Base-by-base conservation (phyloP, 805 yeast genomes). In the Candida caryicola region DNA sequence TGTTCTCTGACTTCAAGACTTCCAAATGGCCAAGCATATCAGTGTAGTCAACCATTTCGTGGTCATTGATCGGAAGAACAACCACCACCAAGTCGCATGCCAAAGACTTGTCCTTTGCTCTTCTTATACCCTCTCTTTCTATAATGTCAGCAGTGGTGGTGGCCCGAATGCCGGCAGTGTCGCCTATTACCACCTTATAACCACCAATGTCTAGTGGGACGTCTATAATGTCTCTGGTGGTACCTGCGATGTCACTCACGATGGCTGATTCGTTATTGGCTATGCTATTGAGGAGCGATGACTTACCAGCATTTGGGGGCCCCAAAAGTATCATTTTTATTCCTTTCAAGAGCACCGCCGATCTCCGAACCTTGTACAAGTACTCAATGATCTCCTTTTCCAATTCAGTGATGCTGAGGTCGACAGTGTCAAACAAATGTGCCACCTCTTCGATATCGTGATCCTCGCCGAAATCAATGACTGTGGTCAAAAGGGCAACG, bases 221-320 rank as follows among this genome's bases (percentile, higher is more conserved):
- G 47, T 89, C 95, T 17, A 93, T 75, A 0, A 86, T 66, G 54
- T 93, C 99, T 51, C 99, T 71, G 0, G 99, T 93, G 0, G 99
- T 93, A 0, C 99, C 99, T 2, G 95, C 95, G 4, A 85, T 76
- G 27, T 80, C 80, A 55, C 96, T 87, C 1, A 93, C 98, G 27
- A 93, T 88, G 0, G 96, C 95, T 13, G 88, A 84, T 16, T 89
- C 95, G 16, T 84, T 77, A 41, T 81, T 73, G 0, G 90, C 87
- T 5, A 93, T 59, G n/a, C 64, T 54, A 52, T 93, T 93, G 36
- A 93, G 60, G 8, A 93, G 62, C 1, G 96, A 86, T 3, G 96
- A 89, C 56, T 93, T 93, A 0, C 99, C 99, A 1, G 96, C 96
- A 59, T 93, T 93, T 1, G 99, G 96, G 5, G 95, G 93, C 0